A percentile compares a stretch with the other conserved stretches of the same genome.
Conservation (phyloP, 345 rosid species). For the Corchorus capsularis region DNA sequence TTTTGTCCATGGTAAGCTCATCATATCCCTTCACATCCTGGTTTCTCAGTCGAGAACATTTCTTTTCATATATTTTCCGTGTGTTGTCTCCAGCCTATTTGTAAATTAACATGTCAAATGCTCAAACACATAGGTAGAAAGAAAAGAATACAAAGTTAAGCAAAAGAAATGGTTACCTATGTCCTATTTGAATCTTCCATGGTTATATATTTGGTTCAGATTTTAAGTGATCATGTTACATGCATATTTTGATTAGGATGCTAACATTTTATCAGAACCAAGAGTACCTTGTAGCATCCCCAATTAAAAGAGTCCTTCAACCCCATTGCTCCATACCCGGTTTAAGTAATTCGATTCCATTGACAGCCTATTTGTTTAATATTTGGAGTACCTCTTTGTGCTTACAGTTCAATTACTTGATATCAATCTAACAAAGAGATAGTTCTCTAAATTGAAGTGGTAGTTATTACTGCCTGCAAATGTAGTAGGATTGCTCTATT, state of each 20-base stretch:
- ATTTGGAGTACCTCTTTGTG: not conserved
- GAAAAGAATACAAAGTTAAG: not conserved
- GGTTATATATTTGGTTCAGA: not conserved
- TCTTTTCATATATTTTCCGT: conserved; percentile 60
- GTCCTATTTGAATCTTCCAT: not conserved
- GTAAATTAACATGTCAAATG: conserved; percentile 14
- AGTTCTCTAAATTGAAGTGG: not conserved
- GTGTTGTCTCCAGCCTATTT: conserved; percentile 62
- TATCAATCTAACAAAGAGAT: too few species aligned
- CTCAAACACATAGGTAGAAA: not conserved
- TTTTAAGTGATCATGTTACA: not conserved
- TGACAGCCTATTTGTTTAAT: not conserved
- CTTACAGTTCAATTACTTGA: not conserved
- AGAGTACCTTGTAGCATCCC: not conserved
- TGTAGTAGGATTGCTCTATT: not conserved
- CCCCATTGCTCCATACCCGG: not conserved
- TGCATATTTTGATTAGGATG: not conserved
- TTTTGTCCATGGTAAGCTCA: conserved; percentile 50
- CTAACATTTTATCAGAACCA: not conserved
- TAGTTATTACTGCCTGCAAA: not conserved
- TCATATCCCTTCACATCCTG: conserved; percentile 54
- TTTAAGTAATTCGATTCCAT: not conserved
- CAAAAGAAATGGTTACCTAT: not conserved
- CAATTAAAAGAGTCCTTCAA: not conserved
- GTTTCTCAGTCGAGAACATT: conserved; percentile 54